Evolutionary conservation across 2,329 filamentous ascomycete genomes (phyloP).

Genomic region (Microsporum ferrugineum): DNA sequence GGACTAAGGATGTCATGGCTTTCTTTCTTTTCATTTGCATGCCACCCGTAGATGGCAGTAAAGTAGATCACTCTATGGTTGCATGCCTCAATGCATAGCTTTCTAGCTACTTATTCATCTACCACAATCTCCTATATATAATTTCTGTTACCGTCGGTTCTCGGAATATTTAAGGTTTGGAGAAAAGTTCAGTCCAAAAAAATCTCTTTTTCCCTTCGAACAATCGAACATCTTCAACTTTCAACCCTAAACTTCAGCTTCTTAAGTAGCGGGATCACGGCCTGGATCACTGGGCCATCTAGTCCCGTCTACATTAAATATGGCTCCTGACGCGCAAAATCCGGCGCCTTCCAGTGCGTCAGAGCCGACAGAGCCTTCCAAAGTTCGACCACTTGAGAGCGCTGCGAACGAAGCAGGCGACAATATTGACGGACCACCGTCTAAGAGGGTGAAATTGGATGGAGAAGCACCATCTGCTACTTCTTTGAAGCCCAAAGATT

Average conservation of each 20-base stretch:
- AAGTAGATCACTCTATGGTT: background rate
- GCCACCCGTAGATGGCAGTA: background rate
- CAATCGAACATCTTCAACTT: background rate
- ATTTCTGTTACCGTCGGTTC: background rate
- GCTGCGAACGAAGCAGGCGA: background rate
- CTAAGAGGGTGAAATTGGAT: slow-evolving; percentile 49
- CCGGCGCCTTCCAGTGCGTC: background rate
- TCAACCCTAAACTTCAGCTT: background rate
- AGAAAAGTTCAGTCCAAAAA: background rate
- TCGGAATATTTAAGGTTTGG: slow-evolving; percentile 3
- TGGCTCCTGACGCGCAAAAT: background rate
- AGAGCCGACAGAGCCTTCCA: background rate
- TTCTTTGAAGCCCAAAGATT: slow-evolving; percentile 17
- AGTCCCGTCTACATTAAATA: background rate
- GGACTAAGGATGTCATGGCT: background rate
- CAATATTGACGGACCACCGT: slow-evolving; percentile 22
- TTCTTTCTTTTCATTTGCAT: background rate
- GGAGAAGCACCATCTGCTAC: slow-evolving; percentile 17
- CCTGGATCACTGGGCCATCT: background rate
- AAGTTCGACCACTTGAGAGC: background rate
- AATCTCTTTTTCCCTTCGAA: background rate
- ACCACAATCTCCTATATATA: background rate
- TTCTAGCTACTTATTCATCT: background rate
- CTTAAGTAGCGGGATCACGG: background rate
- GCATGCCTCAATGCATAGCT: background rate